phyloP scores from a whole-genome alignment of 2,329 filamentous ascomycete genomes.

The Ophioceras dolichostomum region DNA sequence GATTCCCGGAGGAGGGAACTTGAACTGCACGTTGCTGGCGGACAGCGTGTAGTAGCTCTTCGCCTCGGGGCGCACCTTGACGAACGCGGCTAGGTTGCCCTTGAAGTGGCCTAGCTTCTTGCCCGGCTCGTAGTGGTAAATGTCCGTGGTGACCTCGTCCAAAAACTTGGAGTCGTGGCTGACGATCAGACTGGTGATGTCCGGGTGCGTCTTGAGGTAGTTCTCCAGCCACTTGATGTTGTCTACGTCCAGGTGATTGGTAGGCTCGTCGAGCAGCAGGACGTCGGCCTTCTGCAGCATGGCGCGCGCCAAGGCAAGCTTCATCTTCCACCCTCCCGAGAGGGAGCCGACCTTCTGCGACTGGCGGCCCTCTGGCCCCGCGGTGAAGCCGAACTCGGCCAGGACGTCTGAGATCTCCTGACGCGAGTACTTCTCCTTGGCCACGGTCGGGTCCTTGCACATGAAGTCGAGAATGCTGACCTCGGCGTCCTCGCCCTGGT shows the following conservation, averaged over 20 bases:
- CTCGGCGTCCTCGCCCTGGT: constrained; percentile 95
- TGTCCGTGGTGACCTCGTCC: constrained; percentile 94
- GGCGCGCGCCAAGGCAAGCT: constrained; percentile 86
- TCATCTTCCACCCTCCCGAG: constrained; percentile 99
- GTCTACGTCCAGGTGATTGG: constrained; percentile 92
- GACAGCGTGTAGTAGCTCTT: constrained; percentile 98
- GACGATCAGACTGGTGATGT: constrained; percentile 95
- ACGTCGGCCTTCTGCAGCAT: constrained; percentile 98
- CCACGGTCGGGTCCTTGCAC: constrained; percentile 76
- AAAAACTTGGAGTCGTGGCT: constrained; percentile 97
- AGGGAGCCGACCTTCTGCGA: constrained; percentile 83
- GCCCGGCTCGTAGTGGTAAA: constrained; percentile 92
- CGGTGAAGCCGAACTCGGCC: constrained; percentile 84
- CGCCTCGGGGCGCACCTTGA: constrained; percentile 80
- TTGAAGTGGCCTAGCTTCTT: constrained; percentile 89
- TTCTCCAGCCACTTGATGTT: constrained; percentile 95
- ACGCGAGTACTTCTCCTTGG: constrained; percentile 63
- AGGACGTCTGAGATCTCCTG: constrained; percentile 61
- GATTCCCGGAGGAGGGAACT: constrained; percentile 93
- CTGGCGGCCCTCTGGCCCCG: constrained; percentile 81
- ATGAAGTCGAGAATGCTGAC: constrained; percentile 93
- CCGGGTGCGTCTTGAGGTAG: constrained; percentile 89
- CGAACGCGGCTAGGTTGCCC: constrained; percentile 74
- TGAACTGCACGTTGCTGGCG: constrained; percentile 82
- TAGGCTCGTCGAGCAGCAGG: constrained; percentile 92